Conservation (phyloP, 768 basidiomycete species). For the Podaxis pistillaris region DNA sequence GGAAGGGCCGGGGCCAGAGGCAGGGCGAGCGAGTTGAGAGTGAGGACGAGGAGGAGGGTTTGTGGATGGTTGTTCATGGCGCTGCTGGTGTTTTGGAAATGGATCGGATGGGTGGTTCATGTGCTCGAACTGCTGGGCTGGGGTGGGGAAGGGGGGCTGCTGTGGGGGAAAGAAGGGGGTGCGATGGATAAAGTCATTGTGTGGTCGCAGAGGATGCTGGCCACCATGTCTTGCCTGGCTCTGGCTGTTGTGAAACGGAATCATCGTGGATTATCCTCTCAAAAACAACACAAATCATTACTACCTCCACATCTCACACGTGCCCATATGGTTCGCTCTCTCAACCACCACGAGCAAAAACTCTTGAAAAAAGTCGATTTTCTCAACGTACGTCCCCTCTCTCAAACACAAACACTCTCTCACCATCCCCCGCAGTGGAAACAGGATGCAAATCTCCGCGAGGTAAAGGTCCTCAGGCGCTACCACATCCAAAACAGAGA, state of each 20-base stretch:
- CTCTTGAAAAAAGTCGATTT: constrained; percentile 97
- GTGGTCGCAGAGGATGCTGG: background rate
- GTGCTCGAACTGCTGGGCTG: constrained; percentile 63
- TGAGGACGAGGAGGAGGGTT: background rate
- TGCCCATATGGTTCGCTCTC: background rate
- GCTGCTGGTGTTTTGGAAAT: constrained; percentile 17
- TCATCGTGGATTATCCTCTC: background rate
- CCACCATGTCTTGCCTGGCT: background rate
- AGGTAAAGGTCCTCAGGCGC: constrained; percentile 90
- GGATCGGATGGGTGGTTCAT: constrained; percentile 37
- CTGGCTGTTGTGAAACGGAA: constrained; percentile 3
- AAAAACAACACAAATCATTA: too few species aligned
- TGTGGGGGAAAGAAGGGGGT: constrained; percentile 29
- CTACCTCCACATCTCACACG: background rate
- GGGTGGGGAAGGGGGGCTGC: constrained; percentile 39
- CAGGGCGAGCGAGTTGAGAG: constrained; percentile 2
- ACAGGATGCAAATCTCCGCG: constrained; percentile 86
- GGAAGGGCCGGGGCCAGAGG: background rate
- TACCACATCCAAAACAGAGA: constrained; percentile 96
- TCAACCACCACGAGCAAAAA: constrained; percentile 91
- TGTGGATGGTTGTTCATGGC: constrained; percentile 18
- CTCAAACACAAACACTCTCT: background rate
- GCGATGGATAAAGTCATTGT: constrained; percentile 23
- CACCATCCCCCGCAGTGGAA: constrained; percentile 70
- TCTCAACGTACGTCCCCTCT: constrained; percentile 62